Base-by-base conservation (phyloP, 2,329 filamentous ascomycete species). In the Thelonectria rubi region DNA sequence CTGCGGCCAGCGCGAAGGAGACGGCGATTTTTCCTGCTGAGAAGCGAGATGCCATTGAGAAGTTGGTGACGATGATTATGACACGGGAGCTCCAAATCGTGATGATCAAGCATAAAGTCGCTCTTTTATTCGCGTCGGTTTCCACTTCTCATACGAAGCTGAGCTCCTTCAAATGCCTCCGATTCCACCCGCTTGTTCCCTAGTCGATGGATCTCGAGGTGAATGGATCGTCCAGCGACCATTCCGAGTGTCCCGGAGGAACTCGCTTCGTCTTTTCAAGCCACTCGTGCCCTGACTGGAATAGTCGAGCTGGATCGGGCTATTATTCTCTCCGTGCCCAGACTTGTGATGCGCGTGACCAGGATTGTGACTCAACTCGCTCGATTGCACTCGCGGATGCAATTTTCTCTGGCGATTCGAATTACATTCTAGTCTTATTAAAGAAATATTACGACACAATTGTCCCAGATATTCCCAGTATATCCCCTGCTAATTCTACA, bases 401-500 rank as follows among this genome's bases (percentile, higher is more conserved):
- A 30, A 30, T 47, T 24, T 7, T 24, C 21, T 24, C 3, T 24
- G 4, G 21, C 21, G 21, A 24, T 24, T 4, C 21, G 4, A 24
- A 24, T 7, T 7, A 24, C 21, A 30, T 30, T 30, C 26, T 30
- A 30, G n/a, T n/a, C n/a, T 30, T 30, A 30, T 30, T 30, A 30
- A 5, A 30, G 5, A 30, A n/a, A 30, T 30, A 30, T 30, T 30
- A 30, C 10, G 7, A 9, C 8, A 5, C 5, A 30, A 30, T 30
- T 30, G 21, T 24, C 21, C 21, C 21, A 24, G 21, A 24, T 24
- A n/a, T n/a, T n/a, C n/a, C 21, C 21, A 24, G 10, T 2, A 30
- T n/a, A n/a, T n/a, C n/a, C 26, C 26, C 26, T 30, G 4, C 39
- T 5, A 1, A 11, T 9, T 55, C 68, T n/a, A 75, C 72, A 75